Evolutionary conservation across 192 early-diverging fungal genomes (phyloP), one percentile per base, ranked within the genome.

Genomic region (Mortierella antarctica): DNA sequence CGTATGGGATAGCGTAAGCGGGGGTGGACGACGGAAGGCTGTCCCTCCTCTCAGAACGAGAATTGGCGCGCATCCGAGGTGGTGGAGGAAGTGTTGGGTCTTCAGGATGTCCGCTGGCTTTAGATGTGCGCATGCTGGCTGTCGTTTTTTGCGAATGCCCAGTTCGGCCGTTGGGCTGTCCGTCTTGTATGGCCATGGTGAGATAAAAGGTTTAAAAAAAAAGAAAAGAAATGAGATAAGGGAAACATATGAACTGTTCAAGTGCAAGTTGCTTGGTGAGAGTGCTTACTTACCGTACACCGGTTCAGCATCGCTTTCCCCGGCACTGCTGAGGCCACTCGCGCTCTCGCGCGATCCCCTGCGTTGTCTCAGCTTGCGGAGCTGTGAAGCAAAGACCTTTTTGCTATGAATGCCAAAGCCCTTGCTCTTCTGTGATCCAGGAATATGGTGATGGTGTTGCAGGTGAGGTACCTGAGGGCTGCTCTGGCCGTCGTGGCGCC

Each of bases 301-400:
- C 1, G 40, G 14, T 14, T 74, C 72, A 3, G 72, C 21, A 18
- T 74, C 72, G 39, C 72, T 74, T 12, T 74, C 72, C 18, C 72
- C 71, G 53, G 62, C 65, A 14, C 55, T 65, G 39, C 48, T 23
- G 18, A n/a, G 40, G 8, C 18, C 39, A 14, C 56, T 49, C 8
- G 53, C 8, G 31, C 17, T 50, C 48, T 51, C 62, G 45, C 62
- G 49, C 12, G 62, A 56, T 17, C 48, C 62, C 15, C 62, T 42
- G 7, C 62, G 62, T 12, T 51, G 53, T 0, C 71, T 55, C 17
- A 73, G 40, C n/a, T 65, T 73, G 18, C 54, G 41, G 9, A 72
- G 44, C 42, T 53, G 61, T 12, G 62, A 56, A 5, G 71, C 46
- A 42, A 73, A 57, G 21, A 54, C 63, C 23, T 40, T 63, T 45